phyloP scores from a whole-genome alignment of 352 stramenopile species.

The Globisporangium apiculatum region DNA sequence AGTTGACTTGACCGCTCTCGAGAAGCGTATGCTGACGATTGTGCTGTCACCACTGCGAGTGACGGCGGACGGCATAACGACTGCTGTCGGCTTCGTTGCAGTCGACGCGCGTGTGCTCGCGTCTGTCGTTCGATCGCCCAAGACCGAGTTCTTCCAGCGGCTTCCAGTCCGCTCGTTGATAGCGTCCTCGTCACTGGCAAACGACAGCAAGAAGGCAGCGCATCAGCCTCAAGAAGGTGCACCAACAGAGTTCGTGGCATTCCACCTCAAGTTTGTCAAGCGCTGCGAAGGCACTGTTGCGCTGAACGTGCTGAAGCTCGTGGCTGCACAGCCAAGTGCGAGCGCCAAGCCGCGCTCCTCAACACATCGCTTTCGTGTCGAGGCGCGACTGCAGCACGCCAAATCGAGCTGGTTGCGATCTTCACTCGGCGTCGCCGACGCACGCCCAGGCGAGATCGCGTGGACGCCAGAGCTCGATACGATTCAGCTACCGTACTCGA shows the following conservation, averaged over 20 bases:
- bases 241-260: background rate
- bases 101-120: background rate
- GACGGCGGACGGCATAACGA: too few relatives aligned
- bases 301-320: conserved; percentile 3
- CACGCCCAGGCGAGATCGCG: conserved; percentile 4
- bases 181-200: background rate
- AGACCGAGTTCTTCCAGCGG: conserved; percentile 10
- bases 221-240: background rate
- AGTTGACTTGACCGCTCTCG: background rate
- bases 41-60: background rate
- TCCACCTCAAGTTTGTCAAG: conserved; percentile 10
- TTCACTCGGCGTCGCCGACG: conserved; percentile 1
- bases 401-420: conserved; percentile 7
- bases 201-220: background rate
- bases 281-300: conserved; percentile 1
- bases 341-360: background rate
- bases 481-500: conserved; percentile 21
- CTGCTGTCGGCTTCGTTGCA: background rate
- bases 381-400: conserved; percentile 3
- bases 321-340: too few relatives aligned
- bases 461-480: conserved; percentile 10
- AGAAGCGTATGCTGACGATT: conserved; percentile 3
- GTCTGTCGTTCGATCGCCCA: conserved; percentile 2
- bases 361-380: conserved; percentile 3
- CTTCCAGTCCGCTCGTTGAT: background rate